Conservation (phyloP, 2,329 filamentous ascomycete species). For the Emmonsiellopsis sp. region DNA sequence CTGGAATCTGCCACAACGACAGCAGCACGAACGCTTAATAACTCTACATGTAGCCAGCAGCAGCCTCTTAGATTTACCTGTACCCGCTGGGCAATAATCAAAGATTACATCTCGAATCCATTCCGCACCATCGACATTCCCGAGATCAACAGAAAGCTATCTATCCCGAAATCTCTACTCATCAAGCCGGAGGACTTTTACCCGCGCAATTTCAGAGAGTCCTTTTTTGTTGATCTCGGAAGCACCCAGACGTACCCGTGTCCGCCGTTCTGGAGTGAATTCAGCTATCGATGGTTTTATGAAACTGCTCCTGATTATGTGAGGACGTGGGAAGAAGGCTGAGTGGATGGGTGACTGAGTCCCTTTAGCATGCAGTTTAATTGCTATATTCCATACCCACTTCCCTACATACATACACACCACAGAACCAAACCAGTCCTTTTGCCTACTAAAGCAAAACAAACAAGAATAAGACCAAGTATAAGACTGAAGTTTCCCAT, state of each 20-base stretch:
- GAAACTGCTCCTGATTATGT: background rate
- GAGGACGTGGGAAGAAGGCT: background rate
- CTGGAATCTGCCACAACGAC: background rate
- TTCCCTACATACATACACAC: too few species aligned
- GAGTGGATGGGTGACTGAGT: too few species aligned
- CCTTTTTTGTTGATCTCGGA: background rate
- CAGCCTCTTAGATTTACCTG: background rate
- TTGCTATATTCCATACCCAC: too few species aligned
- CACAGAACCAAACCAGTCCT: too few species aligned
- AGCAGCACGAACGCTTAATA: background rate
- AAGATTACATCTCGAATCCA: background rate
- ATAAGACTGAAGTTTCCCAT: too few species aligned
- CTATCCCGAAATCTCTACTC: background rate
- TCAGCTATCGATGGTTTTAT: background rate
- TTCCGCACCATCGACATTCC: background rate
- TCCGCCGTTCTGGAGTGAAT: background rate
- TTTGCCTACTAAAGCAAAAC: too few species aligned
- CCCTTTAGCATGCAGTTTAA: too few species aligned
- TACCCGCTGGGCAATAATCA: conserved; percentile 1
- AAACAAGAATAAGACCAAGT: too few species aligned
- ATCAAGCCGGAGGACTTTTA: background rate
- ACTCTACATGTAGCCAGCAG: too few species aligned
- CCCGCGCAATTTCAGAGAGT: background rate
- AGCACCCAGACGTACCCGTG: background rate
- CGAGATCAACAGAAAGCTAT: background rate